Base-by-base conservation (phyloP, 768 basidiomycete species). In the Paxillus rubicundulus region DNA sequence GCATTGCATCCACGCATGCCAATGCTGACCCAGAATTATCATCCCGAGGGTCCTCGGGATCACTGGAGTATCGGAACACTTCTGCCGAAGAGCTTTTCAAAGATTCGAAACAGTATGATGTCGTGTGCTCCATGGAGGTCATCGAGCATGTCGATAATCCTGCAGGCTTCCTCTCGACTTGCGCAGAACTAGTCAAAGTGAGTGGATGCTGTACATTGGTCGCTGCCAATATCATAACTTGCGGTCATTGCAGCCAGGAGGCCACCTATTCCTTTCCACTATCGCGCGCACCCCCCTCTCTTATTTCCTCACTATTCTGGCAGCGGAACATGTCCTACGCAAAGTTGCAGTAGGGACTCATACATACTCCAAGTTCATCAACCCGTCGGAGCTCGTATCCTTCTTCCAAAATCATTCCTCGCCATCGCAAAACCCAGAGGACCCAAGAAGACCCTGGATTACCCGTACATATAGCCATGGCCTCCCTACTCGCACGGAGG, bases 91-190 rank as follows among this genome's bases (percentile, higher is more conserved):
- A 77, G 1, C 78, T 99, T 4, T 70, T 90, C 27, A 64, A 77
- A 10, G 82, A 84, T 5, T 67, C 79, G 13, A 78, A 77, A 59
- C 82, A 82, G 47, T 98, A 87, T 65, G 96, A 98, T 66, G 81
- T 94, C 17, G 94, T 99, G 13, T 97, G 93, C 66, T 89, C 94
- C 9, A 92, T 98, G 92, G 97, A 99, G 69, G 96, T 99, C 8
- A 66, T 99, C 28, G 97, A 99, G 72, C 97, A 99, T 64, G 97
- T 99, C 46, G 90, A 97, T 65, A 87, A 96, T 62, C 95, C 97
- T 1, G 76, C 82, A 6, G 77, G 79, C 7, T 99, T 99, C 69
- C 77, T 99, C 45, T 75, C 81, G 27, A 83, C 86, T 36, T 88
- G 93, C 58, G 89, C 89, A 0, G 78, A 86, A 52, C 79, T 98